Evolutionary conservation across 2,329 filamentous ascomycete genomes (phyloP), one percentile per base, ranked within the genome.

Genomic region (Neofusicoccum parvum): DNA sequence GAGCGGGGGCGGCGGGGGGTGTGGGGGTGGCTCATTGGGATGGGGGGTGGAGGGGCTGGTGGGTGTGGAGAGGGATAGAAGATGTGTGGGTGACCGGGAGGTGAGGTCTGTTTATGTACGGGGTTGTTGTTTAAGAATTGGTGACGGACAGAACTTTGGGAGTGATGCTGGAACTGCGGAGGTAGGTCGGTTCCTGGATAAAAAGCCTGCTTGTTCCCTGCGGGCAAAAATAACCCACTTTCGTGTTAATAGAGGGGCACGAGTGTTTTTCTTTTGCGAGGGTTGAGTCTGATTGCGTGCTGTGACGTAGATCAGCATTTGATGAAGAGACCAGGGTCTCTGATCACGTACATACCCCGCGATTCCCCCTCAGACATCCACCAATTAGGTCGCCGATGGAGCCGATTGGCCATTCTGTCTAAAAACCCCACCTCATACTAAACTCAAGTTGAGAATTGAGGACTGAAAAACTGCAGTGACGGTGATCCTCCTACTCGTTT

Each of bases 21-120:
- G 20, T 20, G 4, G 27, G 27, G 27, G 27, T 32, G 3, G 27
- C 27, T 32, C 27, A 32, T 32, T 32, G 27, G 27, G 27, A 1
- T 32, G 27, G 27, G 27, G 27, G 27, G 27, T 32, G 27, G 27
- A 32, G 27, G 27, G 27, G 5, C 6, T 32, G 86, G 32, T 87
- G 86, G 58, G 84, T 80, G 3, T 86, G 86, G 1, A 90, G 78
- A 36, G 89, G 79, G 50, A 89, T 83, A 2, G 86, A 83, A 64
- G 83, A 15, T 23, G 23, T 3, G 23, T 23, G 23, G 3, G 23
- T 23, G 39, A 41, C 5, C 5, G 5, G 27, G 3, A 32, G 1
- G 27, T 7, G 27, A 32, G 27, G 27, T 5, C 1, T 32, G 5
- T 32, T 5, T 32, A 32, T 7, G 27, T 32, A 32, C 5, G 27